Percentiles rank a stretch among this genome's conserved stretches.
phyloP scores from a whole-genome alignment of 495 filamentous ascomycete genomes.

The Thozetella sp. region DNA sequence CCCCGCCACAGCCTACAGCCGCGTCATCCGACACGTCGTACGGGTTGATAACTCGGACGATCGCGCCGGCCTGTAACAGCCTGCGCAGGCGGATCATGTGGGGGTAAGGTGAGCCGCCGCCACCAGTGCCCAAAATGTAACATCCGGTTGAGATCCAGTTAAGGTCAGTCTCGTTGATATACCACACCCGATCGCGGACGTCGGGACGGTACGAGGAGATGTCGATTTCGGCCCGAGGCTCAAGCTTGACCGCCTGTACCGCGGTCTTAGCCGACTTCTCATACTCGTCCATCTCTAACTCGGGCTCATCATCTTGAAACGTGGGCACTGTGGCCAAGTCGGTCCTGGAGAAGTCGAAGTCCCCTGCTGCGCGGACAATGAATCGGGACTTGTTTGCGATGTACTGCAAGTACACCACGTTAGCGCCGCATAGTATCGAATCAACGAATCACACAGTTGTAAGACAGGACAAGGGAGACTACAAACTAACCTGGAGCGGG shows the following conservation, averaged over 20 bases:
- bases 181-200: constrained; percentile 54
- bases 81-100: constrained; percentile 41
- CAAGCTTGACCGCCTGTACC: constrained; percentile 10
- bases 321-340: constrained; percentile 11
- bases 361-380: constrained; percentile 50
- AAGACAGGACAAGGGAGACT: neutral
- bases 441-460: neutral
- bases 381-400: constrained; percentile 53
- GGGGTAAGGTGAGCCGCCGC: constrained; percentile 54
- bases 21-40: constrained; percentile 43
- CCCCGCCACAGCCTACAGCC: constrained; percentile 44
- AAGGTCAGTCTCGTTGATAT: constrained; percentile 56
- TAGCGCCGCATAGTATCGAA: neutral
- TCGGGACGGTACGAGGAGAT: constrained; percentile 50
- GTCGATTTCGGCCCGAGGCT: constrained; percentile 30
- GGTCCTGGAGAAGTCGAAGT: constrained; percentile 46
- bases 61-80: constrained; percentile 45
- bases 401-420: constrained; percentile 26
- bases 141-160: constrained; percentile 59
- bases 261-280: constrained; percentile 15
- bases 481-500: constrained; percentile 21
- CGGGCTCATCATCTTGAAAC: constrained; percentile 7
- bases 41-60: constrained; percentile 46
- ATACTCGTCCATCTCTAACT: constrained; percentile 17
- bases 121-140: constrained; percentile 64